Evolutionary conservation across 805 yeast species (phyloP), one percentile per base, ranked within the genome.

Genomic region (Candida chauliodis): DNA sequence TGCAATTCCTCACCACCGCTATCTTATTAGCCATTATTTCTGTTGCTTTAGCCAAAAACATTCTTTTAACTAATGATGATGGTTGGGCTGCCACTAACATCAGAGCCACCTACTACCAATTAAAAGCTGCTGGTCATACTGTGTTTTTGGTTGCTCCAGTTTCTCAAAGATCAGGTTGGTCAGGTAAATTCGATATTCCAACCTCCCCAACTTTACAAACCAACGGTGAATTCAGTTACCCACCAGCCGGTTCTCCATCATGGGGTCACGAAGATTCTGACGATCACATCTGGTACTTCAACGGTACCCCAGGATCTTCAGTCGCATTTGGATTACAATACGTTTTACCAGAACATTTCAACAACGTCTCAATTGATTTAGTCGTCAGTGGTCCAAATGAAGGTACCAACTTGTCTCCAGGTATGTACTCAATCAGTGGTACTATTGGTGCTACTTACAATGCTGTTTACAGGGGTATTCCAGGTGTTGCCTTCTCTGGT

Each of bases 1-100:
- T 51, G 55, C 44, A 75, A 35, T 88, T 88, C 62, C 65, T 84
- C 56, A 82, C 81, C 47, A 73, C 73, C 52, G 71, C 72, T 25
- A 68, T 79, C 33, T 62, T 75, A 7, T 59, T 81, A 4, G 63
- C 63, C 8, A 37, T 41, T 18, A 24, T 51, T 21, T 30, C 39
- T 22, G 7, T 36, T 29, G 39, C 42, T n/a, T 22, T 53, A 10
- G 53, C 54, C 20, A 56, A 56, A 38, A 56, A 49, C 36, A 56
- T 56, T 37, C 42, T 56, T 33, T 41, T 56, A 42, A 55, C 80
- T 43, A 76, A 77, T 48, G 82, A 77, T 50, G 82, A 77, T 46
- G 71, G 75, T 14, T 77, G 77, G 76, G 73, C 71, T 2, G 59
- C 79, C 4, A 72, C 80, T 34, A 75, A 75, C 50, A 73, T 77